Evolutionary conservation across 495 filamentous ascomycete genomes (phyloP).

Genomic region (Staphylotrichum longicolle): DNA sequence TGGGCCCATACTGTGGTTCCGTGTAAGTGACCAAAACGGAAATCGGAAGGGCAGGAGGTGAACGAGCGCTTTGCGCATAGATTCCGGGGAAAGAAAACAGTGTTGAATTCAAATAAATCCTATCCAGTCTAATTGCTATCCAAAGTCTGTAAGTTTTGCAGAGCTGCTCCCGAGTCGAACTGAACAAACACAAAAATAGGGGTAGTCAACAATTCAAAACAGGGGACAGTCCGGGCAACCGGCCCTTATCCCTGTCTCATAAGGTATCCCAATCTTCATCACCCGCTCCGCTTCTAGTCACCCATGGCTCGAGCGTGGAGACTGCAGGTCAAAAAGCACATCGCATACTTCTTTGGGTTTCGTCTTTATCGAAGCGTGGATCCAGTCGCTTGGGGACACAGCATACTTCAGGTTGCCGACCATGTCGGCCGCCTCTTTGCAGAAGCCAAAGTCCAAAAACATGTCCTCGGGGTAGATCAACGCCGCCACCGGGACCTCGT

Average conservation of each 20-base stretch:
- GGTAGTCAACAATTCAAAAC: neutral
- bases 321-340: slow-evolving; percentile 11
- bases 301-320: neutral
- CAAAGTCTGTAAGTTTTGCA: neutral
- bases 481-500: slow-evolving; percentile 76
- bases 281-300: no score
- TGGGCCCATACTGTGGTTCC: neutral
- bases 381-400: slow-evolving; percentile 69
- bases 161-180: neutral
- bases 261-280: neutral
- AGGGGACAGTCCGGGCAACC: neutral
- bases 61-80: no score
- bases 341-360: slow-evolving; percentile 61
- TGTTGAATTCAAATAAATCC: no score
- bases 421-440: slow-evolving; percentile 63
- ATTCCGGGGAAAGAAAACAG: no score
- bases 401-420: slow-evolving; percentile 71
- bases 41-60: neutral
- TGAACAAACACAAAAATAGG: slow-evolving; percentile 5
- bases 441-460: slow-evolving; percentile 76
- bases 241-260: neutral
- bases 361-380: slow-evolving; percentile 67
- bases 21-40: neutral
- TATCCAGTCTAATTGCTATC: no score
- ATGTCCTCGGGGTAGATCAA: slow-evolving; percentile 82